Evolutionary conservation across 1,139 yeast genomes (phyloP).

Genomic region (Zhuliangozyma blackwelliae): DNA sequence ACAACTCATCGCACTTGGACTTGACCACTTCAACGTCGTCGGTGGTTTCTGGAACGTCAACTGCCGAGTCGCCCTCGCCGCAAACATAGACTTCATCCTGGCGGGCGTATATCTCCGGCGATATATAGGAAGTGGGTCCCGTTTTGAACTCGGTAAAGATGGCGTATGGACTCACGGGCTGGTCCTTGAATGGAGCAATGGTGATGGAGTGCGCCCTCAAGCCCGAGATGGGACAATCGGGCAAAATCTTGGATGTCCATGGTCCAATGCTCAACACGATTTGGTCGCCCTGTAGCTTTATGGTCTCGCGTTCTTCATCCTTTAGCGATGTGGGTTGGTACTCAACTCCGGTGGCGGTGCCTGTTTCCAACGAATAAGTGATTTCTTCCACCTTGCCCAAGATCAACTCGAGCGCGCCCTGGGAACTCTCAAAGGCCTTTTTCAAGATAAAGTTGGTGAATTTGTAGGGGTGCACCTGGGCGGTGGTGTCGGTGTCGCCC

Average conservation of each 20-base stretch:
- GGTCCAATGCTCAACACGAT: constrained; percentile 90
- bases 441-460: constrained; percentile 78
- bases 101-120: constrained; percentile 94
- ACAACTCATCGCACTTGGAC: constrained; percentile 84
- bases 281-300: constrained; percentile 61
- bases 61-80: constrained; percentile 93
- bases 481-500: constrained; percentile 87
- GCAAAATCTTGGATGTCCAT: constrained; percentile 88
- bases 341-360: constrained; percentile 61
- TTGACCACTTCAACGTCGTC: constrained; percentile 89
- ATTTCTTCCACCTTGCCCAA: constrained; percentile 80
- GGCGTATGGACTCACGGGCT: constrained; percentile 83
- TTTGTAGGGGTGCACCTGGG: constrained; percentile 94
- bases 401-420: constrained; percentile 79
- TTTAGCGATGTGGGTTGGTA: constrained; percentile 58
- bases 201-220: constrained; percentile 94
- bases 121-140: constrained; percentile 59
- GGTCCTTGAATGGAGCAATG: constrained; percentile 68
- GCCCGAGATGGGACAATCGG: constrained; percentile 91
- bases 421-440: constrained; percentile 64
- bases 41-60: constrained; percentile 88
- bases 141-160: constrained; percentile 86
- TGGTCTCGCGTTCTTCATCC: constrained; percentile 18
- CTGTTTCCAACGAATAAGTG: constrained; percentile 55
- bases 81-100: constrained; percentile 95